These are phyloP conservation scores for Gracilaria vermiculophylla DNA, from an alignment of 23 red algal genomes.

Conservation along the genomic window DNA sequence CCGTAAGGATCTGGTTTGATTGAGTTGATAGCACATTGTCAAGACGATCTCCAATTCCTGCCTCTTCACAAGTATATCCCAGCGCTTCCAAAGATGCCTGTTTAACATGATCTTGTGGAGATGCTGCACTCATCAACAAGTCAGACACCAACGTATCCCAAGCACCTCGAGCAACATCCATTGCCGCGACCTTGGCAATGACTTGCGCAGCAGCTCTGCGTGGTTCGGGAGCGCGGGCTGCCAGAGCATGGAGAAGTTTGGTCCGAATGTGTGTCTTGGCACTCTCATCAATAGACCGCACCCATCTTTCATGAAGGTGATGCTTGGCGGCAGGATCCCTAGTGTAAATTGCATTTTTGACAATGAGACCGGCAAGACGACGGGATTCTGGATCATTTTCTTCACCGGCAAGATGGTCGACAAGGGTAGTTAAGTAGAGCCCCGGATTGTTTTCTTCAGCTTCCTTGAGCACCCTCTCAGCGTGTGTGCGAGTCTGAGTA, in stretches of 20 bases:
- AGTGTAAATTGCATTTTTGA: slow-evolving; percentile 91
- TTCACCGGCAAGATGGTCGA: slow-evolving; percentile 73
- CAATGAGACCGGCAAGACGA: slow-evolving; percentile 87
- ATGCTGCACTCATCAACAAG: slow-evolving; percentile 47
- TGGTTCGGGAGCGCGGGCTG: slow-evolving; percentile 48
- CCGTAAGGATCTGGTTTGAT: slow-evolving; percentile 92
- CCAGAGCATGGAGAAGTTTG: slow-evolving; percentile 67
- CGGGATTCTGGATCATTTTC: slow-evolving; percentile 71
- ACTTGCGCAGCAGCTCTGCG: slow-evolving; percentile 89
- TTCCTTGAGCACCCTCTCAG: slow-evolving; percentile 81
- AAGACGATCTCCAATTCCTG: slow-evolving; percentile 40
- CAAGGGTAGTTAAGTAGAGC: slow-evolving; percentile 72
- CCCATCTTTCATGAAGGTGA: slow-evolving; percentile 76
- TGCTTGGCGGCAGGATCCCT: slow-evolving; percentile 40
- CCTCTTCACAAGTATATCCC: slow-evolving; percentile 93
- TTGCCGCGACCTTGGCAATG: slow-evolving; percentile 86
- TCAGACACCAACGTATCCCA: slow-evolving; percentile 83
- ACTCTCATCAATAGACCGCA: slow-evolving; percentile 51
- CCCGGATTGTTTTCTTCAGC: slow-evolving; percentile 67
- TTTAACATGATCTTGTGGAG: slow-evolving; percentile 28
- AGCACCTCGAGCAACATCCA: slow-evolving; percentile 81
- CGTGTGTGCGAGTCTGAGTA: slow-evolving; percentile 45
- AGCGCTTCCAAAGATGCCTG: slow-evolving; percentile 83
- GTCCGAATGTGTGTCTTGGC: slow-evolving; percentile 62
- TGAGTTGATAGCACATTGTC: slow-evolving; percentile 68